phyloP scores from a whole-genome alignment of 1,284 basidiomycete genomes.

The Austroboletus novae-zelandiae region DNA sequence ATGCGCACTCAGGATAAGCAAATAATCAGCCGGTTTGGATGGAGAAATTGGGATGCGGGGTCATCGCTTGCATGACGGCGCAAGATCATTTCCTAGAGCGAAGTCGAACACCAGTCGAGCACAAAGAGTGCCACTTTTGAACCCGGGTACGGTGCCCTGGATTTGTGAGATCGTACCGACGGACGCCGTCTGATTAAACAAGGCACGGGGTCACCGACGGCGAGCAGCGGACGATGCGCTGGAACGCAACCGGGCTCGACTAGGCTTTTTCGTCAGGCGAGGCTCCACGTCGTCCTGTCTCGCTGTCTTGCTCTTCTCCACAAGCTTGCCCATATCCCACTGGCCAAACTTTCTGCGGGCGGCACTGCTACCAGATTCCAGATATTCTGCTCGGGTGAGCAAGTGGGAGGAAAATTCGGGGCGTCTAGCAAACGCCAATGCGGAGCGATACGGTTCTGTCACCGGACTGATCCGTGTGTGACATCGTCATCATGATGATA shows the following conservation, averaged over 20 bases:
- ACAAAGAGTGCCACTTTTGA: conserved; percentile 5
- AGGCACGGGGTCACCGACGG: conserved; percentile 24
- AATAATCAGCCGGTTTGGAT: conserved; percentile 11
- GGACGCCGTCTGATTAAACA: conserved; percentile 7
- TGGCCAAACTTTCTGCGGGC: conserved; percentile 65
- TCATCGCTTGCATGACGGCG: conserved; percentile 1
- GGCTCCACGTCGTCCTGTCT: conserved; percentile 25
- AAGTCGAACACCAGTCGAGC: neutral
- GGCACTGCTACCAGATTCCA: conserved; percentile 74
- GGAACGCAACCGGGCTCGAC: conserved; percentile 26
- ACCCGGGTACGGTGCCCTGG: conserved; percentile 19
- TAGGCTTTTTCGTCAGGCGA: conserved; percentile 29
- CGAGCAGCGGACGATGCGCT: conserved; percentile 18
- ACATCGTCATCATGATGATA: conserved; percentile 6
- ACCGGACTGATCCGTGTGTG: conserved; percentile 53
- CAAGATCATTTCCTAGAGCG: neutral
- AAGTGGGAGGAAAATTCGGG: conserved; percentile 50
- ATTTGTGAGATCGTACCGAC: conserved; percentile 8
- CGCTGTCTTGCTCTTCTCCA: conserved; percentile 23
- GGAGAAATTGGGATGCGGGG: conserved; percentile 7
- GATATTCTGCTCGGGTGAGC: conserved; percentile 79
- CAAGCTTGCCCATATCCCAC: conserved; percentile 35
- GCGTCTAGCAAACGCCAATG: conserved; percentile 55
- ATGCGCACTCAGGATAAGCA: conserved; percentile 21
- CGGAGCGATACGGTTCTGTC: conserved; percentile 69